Base-by-base conservation (phyloP, 1,139 yeast species). In the Yamadazyma pseudoaaseri region DNA sequence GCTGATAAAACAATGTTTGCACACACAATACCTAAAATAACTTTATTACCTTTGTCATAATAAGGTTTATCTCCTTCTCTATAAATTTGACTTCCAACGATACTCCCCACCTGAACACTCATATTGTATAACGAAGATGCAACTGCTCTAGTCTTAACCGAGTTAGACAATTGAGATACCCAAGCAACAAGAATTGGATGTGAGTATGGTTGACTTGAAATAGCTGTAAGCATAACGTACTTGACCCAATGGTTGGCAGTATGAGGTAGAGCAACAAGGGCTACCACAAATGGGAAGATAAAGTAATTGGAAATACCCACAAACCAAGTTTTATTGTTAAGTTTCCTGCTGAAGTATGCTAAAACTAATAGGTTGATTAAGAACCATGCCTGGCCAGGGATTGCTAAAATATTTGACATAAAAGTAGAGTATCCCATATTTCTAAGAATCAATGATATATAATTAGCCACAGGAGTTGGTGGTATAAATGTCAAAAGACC, bases 81-180 rank as follows among this genome's bases (percentile, higher is more conserved):
- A 52, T 81, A 82, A 16, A 80, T 65, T 44, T 79, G 74, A n/a
- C 75, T 60, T 2, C 73, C 60, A 7, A 72, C 60, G 34, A 81
- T 73, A 28, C 61, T 54, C 2, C 81, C 81, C 1, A 73, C 53
- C 52, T 81, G 87, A 1, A 75, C 79, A 44, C 65, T 65, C 62
- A 81, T 79, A 48, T 81, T 82, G 52, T 78, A 79, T 23, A 80
- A 39, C 0, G 89, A 80, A 3, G 83, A 71, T 16, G 79, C 66
- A 8, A 81, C 72, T 0, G 86, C 73, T 45, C 89, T 62, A 5
- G 76, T 63, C 29, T 79, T 58, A 16, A 81, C 79, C 18, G 81
- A 66, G 43, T 77, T 76, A 9, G 86, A 68, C 45, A 80, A 81
- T 33, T 75, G 57, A 1, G 85, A 77, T 33, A 74, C 70, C 81